phyloP scores from a whole-genome alignment of 2,329 filamentous ascomycete genomes.

The Eutypa lata region DNA sequence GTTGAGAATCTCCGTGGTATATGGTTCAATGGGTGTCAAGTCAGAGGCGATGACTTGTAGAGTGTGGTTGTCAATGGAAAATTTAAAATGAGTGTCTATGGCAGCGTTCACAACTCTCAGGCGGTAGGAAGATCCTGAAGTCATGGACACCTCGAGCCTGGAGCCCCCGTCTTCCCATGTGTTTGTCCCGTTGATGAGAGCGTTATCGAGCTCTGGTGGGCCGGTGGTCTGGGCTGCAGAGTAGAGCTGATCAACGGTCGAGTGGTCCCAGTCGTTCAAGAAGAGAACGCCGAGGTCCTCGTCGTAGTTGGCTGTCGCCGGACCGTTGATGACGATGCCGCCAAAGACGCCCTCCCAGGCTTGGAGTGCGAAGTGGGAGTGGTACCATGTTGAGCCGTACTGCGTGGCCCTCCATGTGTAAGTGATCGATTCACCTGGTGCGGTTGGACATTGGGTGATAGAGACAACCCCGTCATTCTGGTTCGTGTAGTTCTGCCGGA shows the following conservation, averaged over 20 bases:
- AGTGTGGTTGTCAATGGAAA: constrained; percentile 54
- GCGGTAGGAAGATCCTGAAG: constrained; percentile 40
- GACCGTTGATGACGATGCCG: constrained; percentile 59
- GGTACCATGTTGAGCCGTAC: constrained; percentile 58
- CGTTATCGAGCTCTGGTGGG: constrained; percentile 40
- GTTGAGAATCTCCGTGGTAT: constrained; percentile 41
- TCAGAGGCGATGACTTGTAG: constrained; percentile 58
- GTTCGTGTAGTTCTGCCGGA: constrained; percentile 54
- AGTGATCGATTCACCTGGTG: constrained; percentile 48
- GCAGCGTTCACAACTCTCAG: constrained; percentile 47
- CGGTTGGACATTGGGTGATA: constrained; percentile 48
- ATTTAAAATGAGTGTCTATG: constrained; percentile 42
- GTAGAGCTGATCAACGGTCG: constrained; percentile 37
- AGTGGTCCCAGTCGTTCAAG: constrained; percentile 57
- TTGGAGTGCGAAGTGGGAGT: constrained; percentile 53
- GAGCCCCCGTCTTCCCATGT: constrained; percentile 32
- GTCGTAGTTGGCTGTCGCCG: constrained; percentile 57
- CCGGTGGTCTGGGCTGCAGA: constrained; percentile 20
- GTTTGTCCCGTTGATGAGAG: constrained; percentile 32
- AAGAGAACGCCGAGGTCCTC: constrained; percentile 59
- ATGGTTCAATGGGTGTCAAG: constrained; percentile 56
- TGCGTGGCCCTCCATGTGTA: constrained; percentile 56
- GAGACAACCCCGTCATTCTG: constrained; percentile 54
- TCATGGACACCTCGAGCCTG: constrained; percentile 36
- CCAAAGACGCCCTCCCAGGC: constrained; percentile 56